Evolutionary conservation across 2,329 filamentous ascomycete genomes (phyloP).

Genomic region (Pseudogymnoascus sp.): DNA sequence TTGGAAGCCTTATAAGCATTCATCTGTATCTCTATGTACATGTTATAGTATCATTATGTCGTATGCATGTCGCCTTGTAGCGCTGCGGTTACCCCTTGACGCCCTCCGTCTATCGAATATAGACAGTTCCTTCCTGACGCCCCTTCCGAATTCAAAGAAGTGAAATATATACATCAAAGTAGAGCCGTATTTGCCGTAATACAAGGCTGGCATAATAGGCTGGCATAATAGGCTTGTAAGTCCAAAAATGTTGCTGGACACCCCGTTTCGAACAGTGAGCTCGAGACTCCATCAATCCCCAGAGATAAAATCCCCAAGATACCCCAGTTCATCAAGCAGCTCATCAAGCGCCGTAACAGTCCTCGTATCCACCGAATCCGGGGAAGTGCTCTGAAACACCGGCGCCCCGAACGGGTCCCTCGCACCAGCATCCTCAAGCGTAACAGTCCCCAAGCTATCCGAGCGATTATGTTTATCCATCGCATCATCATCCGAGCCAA

Average conservation of each 20-base stretch:
- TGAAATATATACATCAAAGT: neutral
- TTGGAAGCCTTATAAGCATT: neutral
- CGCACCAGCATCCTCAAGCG: slow-evolving; percentile 16
- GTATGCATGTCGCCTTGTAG: neutral
- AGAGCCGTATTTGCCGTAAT: neutral
- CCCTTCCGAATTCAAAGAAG: neutral
- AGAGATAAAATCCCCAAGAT: slow-evolving; percentile 39
- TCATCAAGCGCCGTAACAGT: slow-evolving; percentile 31
- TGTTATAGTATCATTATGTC: neutral
- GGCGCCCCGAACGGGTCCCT: slow-evolving; percentile 19
- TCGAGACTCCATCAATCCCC: slow-evolving; percentile 12
- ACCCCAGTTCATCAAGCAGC: slow-evolving; percentile 43
- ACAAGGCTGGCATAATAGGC: neutral
- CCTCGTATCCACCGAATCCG: neutral
- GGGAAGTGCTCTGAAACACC: neutral
- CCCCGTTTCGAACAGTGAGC: neutral
- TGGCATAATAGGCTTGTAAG: neutral
- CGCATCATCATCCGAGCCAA: neutral
- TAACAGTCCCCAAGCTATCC: slow-evolving; percentile 9
- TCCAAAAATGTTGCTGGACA: neutral
- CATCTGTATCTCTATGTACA: neutral
- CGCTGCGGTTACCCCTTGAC: neutral
- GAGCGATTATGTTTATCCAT: neutral
- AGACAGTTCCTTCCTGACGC: neutral
- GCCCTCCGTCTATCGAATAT: neutral